phyloP scores from a whole-genome alignment of 2,329 filamentous ascomycete genomes.

The Exophiala spinifera region DNA sequence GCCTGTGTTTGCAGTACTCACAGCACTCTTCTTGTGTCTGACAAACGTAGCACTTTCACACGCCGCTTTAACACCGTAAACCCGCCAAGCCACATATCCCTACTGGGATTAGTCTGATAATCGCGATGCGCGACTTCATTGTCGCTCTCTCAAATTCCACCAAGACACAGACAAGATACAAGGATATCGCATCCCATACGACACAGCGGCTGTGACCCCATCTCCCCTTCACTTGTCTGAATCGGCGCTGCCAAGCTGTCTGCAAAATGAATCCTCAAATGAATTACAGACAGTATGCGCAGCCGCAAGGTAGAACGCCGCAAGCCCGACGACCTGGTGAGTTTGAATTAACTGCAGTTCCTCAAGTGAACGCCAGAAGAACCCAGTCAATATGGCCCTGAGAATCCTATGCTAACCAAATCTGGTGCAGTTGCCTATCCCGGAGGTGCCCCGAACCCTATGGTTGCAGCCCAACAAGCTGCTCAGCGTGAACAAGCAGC shows the following conservation, averaged over 20 bases:
- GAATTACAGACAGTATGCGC: slow-evolving; percentile 29
- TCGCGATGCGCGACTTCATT: slow-evolving; percentile 1
- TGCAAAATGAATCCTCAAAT: slow-evolving; percentile 30
- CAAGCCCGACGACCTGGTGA: slow-evolving; percentile 28
- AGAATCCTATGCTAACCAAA: too few species aligned
- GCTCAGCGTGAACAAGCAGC: slow-evolving; percentile 12
- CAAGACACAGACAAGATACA: background rate
- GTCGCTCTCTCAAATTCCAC: background rate
- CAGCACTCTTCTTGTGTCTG: background rate
- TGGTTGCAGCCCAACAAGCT: slow-evolving; percentile 12
- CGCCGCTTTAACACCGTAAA: background rate
- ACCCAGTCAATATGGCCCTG: too few species aligned
- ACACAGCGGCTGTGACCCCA: background rate
- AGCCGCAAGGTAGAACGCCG: slow-evolving; percentile 24
- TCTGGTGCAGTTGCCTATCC: background rate
- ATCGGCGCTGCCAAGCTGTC: background rate
- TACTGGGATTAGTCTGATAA: slow-evolving; percentile 9
- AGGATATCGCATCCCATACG: background rate
- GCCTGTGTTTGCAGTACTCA: too few species aligned
- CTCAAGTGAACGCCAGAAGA: background rate
- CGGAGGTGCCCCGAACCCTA: background rate
- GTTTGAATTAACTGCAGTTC: slow-evolving; percentile 14
- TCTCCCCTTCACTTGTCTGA: background rate
- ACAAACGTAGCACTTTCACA: background rate
- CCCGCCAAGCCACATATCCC: slow-evolving; percentile 6